Evolutionary conservation across 225 moss, liverwort and hornwort genomes (phyloP), one percentile per base, ranked within the genome.

Genomic region (Pleurozium schreberi): DNA sequence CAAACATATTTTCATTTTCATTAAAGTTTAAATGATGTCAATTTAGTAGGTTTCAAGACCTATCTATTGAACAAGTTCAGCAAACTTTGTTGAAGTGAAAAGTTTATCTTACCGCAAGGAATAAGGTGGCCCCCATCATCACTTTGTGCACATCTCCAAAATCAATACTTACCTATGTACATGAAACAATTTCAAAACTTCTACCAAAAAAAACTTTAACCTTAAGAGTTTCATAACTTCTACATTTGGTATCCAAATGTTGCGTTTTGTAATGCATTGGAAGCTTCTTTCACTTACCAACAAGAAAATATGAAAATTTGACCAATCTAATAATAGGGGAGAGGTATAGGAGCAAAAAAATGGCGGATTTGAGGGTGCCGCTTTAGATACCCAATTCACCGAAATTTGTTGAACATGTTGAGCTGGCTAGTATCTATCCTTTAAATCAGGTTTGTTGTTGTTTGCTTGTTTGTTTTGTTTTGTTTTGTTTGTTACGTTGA

Each of bases 291-390:
- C 25, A 76, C 36, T 53, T 26, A 2, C 14, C 9, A 36, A 36
- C 3, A 78, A 38, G 10, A 26, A 78, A 78, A 25, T 14, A 55
- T 14, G 10, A 38, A 8, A 55, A 78, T 15, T 25, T 6, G 25
- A 36, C 14, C 0, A 21, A 0, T 8, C 2, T 50, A 20, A 12
- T 11, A 2, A 11, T 74, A 30, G 18, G 1, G 12, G 31, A 19
- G 19, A 75, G 7, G 20, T 8, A 12, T 0, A 47, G 0, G 6
- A 18, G 7, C 3, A 62, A 27, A 27, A 68, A 71, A 28, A 0
- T 16, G 45, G 28, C 0, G 1, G 0, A 0, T 27, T 70, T 5
- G 1, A 0, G 1, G 6, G 42, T 26, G 9, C 3, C 5, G 25
- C 42, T 2, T 70, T 70, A 26, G 18, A 73, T 18, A 9, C 18